Evolutionary conservation across 2,329 filamentous ascomycete genomes (phyloP), one percentile per base, ranked within the genome.

Genomic region (Balansia obtecta): DNA sequence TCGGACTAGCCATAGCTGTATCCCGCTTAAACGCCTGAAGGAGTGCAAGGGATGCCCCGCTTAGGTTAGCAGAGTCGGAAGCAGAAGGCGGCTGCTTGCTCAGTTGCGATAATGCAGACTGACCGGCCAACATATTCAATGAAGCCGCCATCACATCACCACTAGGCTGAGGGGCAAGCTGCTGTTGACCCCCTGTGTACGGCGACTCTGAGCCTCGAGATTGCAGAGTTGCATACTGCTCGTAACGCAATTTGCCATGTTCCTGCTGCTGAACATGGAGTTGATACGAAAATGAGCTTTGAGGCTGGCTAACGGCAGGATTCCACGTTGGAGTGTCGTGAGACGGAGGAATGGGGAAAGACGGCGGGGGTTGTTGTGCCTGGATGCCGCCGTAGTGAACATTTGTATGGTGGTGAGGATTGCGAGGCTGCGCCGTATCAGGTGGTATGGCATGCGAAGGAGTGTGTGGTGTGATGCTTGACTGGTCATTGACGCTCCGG

Each of bases 351-450:
- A 63, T 52, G 8, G 60, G 55, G 32, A 69, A 69, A 1, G 55
- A 55, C 1, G 65, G 65, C 8, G 64, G 65, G 5, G 63, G 61
- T 38, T 63, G 65, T 7, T 61, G 58, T 18, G 56, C 54, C 44
- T 55, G 57, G 3, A 58, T 55, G 45, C 55, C 55, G 11, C 73
- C 71, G 15, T 74, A 62, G 18, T 70, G 69, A 30, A 74, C 73
- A 40, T 66, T 61, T 13, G 74, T 69, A 47, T 76, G 74, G 50
- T 77, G 73, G 59, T 82, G 79, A 7, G 81, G 79, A 41, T 75
- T 78, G 40, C 68, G 70, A 13, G 81, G 78, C 59, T 77, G 73
- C 30, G 73, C 61, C 20, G 74, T 70, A 27, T 75, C 71, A 5
- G 64, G 61, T 47, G 71, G 65, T 16, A 71, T 69, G 53, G 80